phyloP scores from a whole-genome alignment of 2,329 filamentous ascomycete species.

The Aspergillus unguis region DNA sequence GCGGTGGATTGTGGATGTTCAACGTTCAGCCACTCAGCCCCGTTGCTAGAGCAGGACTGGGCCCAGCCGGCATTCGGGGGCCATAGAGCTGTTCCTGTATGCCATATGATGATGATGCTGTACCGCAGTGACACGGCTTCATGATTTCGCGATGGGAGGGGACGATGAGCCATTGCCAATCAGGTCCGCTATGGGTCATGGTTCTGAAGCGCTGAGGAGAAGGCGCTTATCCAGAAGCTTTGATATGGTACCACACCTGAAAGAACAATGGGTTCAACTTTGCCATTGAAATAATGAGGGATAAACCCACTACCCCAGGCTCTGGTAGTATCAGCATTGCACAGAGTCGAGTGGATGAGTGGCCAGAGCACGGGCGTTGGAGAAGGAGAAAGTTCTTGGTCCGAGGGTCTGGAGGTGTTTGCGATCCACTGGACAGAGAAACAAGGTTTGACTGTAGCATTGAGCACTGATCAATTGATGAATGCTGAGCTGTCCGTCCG shows the following conservation, averaged over 20 bases:
- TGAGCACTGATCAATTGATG: not conserved
- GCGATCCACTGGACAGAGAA: not conserved
- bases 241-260: constrained; percentile 20
- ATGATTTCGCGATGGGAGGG: not conserved
- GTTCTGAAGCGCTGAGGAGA: not conserved
- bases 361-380: not conserved
- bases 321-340: not conserved
- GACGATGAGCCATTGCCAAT: constrained; percentile 1
- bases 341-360: not conserved
- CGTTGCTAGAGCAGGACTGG: not conserved
- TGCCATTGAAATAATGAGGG: not conserved
- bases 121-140: too few species aligned
- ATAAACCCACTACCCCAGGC: not conserved
- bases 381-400: not conserved
- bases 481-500: not conserved
- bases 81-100: too few species aligned
- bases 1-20: constrained; percentile 2
- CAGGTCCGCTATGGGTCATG: not conserved
- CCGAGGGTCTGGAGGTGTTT: not conserved
- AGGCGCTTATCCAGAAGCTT: constrained; percentile 16
- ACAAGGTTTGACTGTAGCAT: not conserved
- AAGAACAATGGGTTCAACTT: not conserved
- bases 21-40: not conserved
- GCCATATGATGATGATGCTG: too few species aligned
- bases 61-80: too few species aligned